Percentiles rank a stretch among this genome's conserved stretches.
These are phyloP conservation scores for Aspergillus sp. DNA, from an alignment of 2,329 filamentous ascomycete species.

Conservation along the genomic window DNA sequence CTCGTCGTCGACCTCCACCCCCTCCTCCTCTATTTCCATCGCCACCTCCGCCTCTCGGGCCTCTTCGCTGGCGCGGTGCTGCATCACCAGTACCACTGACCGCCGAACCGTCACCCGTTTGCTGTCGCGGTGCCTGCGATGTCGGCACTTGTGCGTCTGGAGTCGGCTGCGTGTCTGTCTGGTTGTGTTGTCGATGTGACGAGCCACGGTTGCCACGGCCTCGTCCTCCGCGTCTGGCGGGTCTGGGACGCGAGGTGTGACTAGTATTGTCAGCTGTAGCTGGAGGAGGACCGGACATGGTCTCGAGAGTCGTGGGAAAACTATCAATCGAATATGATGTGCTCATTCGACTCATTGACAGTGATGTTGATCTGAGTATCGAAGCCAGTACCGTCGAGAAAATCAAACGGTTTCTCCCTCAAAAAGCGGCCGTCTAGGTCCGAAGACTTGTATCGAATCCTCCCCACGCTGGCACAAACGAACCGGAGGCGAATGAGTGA, in stretches of 20 bases:
- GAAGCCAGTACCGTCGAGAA: too few relatives aligned
- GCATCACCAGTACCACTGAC: conserved; percentile 4
- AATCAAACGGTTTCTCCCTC: too few relatives aligned
- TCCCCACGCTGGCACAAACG: background rate
- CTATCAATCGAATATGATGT: background rate
- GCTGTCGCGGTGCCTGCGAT: conserved; percentile 3
- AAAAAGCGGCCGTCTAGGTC: background rate
- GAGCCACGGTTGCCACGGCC: conserved; percentile 19
- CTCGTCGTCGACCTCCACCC: conserved; percentile 10
- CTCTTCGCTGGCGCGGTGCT: conserved; percentile 15
- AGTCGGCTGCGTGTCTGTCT: conserved; percentile 8
- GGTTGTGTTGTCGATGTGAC: conserved; percentile 10
- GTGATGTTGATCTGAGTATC: too few relatives aligned
- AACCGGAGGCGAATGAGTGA: background rate
- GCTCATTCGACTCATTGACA: conserved; percentile 7
- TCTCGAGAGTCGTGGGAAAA: conserved; percentile 4
- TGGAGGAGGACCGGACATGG: conserved; percentile 10
- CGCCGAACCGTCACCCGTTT: conserved; percentile 1
- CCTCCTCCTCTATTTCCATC: conserved; percentile 3
- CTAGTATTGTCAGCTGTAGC: conserved; percentile 4
- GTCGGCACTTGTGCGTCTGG: conserved; percentile 5
- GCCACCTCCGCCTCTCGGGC: conserved; percentile 17
- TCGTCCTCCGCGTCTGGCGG: conserved; percentile 19
- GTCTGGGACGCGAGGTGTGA: conserved; percentile 11
- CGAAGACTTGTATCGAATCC: background rate